These are phyloP conservation scores for Penicillium silybi DNA, from an alignment of 495 filamentous ascomycete species.

Conservation along the genomic window DNA sequence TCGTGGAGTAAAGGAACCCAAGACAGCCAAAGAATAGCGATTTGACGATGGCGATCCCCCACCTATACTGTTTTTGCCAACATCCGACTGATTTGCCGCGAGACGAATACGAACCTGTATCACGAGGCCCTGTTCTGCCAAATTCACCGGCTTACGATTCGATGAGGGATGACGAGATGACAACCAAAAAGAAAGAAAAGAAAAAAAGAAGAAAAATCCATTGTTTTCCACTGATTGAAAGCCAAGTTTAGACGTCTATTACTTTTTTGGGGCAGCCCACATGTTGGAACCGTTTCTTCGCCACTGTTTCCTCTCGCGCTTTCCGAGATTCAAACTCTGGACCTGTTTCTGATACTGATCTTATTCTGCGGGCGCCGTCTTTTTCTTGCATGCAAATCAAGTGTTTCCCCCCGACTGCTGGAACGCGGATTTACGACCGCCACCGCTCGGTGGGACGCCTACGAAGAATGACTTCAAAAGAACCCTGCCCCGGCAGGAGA, in stretches of 20 bases:
- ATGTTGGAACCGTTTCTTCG: constrained; percentile 5
- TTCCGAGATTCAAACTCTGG: constrained; percentile 17
- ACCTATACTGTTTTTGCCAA: constrained; percentile 25
- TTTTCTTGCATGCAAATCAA: constrained; percentile 33
- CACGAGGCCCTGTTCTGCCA: constrained; percentile 44
- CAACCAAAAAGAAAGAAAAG: constrained; percentile 28
- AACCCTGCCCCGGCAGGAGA: constrained; percentile 33
- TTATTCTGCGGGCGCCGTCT: constrained; percentile 26
- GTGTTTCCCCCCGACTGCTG: constrained; percentile 13
- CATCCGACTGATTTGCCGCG: constrained; percentile 45
- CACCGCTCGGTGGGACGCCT: constrained; percentile 32
- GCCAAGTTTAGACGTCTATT: constrained; percentile 47
- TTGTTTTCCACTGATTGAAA: constrained; percentile 39
- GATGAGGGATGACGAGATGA: constrained; percentile 57
- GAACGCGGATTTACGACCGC: constrained; percentile 4
- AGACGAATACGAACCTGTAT: constrained; percentile 48
- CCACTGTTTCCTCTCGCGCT: constrained; percentile 9
- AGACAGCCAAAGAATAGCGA: constrained; percentile 16
- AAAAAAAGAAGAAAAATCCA: constrained; percentile 39
- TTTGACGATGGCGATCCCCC: constrained; percentile 20
- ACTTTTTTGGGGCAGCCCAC: constrained; percentile 46
- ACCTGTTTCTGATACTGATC: constrained; percentile 21
- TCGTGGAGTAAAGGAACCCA: constrained; percentile 45
- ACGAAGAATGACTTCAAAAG: constrained; percentile 35
- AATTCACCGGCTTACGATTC: constrained; percentile 48